Evolutionary conservation across 345 rosid genomes (phyloP).

Genomic region (Sonneratia caseolaris): DNA sequence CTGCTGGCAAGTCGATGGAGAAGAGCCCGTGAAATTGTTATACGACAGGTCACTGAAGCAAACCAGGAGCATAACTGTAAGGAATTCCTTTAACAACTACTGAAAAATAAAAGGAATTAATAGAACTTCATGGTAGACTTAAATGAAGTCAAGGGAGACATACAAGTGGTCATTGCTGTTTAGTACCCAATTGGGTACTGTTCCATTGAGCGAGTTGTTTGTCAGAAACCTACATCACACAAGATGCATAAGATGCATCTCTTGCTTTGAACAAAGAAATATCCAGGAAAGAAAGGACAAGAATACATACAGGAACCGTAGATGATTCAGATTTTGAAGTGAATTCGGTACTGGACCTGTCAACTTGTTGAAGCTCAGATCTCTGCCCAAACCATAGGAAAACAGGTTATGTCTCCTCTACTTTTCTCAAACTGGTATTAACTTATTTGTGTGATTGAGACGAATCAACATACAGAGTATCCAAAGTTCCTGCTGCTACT

Average conservation of each 20-base stretch:
- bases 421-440: neutral
- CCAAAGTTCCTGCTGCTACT: neutral
- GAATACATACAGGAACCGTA: constrained; percentile 36
- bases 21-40: constrained; percentile 61
- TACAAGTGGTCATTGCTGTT: constrained; percentile 21
- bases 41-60: constrained; percentile 67
- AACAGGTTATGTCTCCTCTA: neutral
- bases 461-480: neutral
- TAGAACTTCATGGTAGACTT: neutral
- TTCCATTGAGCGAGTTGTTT: constrained; percentile 65
- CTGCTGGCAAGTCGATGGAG: constrained; percentile 29
- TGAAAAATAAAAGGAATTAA: no score
- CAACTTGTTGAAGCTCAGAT: constrained; percentile 69
- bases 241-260: neutral
- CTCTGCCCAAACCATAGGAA: constrained; percentile 32
- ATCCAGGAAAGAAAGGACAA: neutral
- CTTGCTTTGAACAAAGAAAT: neutral
- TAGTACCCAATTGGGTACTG: constrained; percentile 41
- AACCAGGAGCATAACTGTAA: neutral
- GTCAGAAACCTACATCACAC: constrained; percentile 47
- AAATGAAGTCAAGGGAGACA: constrained; percentile 18
- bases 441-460: neutral
- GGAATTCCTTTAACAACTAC: neutral
- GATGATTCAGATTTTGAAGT: constrained; percentile 4
- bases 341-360: constrained; percentile 37